These are phyloP conservation scores for Dictyostelium citrinum DNA, from an alignment of 78 protist species.

Conservation along the genomic window DNA sequence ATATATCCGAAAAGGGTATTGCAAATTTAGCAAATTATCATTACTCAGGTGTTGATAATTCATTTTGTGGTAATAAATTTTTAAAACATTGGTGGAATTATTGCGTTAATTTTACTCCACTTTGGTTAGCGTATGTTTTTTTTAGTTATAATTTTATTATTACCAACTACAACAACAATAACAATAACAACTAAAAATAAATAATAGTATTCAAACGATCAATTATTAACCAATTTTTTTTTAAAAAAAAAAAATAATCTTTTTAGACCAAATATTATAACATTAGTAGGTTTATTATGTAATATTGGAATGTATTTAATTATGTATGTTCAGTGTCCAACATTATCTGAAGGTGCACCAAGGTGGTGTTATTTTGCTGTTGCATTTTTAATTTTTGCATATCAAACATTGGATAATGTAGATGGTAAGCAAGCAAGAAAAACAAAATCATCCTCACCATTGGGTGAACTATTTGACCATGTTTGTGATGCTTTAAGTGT, in stretches of 20 bases:
- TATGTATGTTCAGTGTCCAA: conserved; percentile 45
- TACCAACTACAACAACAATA: not conserved
- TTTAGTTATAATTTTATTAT: no score
- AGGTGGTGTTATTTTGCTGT: conserved; percentile 76
- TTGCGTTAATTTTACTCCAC: conserved; percentile 54
- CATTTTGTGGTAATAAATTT: conserved; percentile 64
- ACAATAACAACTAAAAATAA: not conserved
- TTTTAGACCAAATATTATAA: not conserved
- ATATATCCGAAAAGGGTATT: conserved; percentile 68
- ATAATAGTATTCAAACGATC: no score
- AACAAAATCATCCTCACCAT: conserved; percentile 87
- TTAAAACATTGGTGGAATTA: conserved; percentile 75
- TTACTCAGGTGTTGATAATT: conserved; percentile 77
- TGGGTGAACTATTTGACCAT: conserved; percentile 90
- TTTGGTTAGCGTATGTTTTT: conserved; percentile 72
- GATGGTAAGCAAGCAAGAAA: conserved; percentile 92
- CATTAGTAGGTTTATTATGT: conserved; percentile 68
- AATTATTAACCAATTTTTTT: no score
- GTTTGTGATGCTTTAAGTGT: conserved; percentile 81
- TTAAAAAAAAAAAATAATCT: no score
- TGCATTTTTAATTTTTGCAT: conserved; percentile 77
- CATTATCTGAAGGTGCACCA: conserved; percentile 36
- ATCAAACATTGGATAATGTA: conserved; percentile 85
- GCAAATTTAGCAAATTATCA: conserved; percentile 63
- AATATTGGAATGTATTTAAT: conserved; percentile 70